Percentiles rank a stretch among this genome's conserved stretches.
These are phyloP conservation scores for Tinospora cordifolia DNA, from an alignment of 164 flowering plant genomes.

Conservation along the genomic window DNA sequence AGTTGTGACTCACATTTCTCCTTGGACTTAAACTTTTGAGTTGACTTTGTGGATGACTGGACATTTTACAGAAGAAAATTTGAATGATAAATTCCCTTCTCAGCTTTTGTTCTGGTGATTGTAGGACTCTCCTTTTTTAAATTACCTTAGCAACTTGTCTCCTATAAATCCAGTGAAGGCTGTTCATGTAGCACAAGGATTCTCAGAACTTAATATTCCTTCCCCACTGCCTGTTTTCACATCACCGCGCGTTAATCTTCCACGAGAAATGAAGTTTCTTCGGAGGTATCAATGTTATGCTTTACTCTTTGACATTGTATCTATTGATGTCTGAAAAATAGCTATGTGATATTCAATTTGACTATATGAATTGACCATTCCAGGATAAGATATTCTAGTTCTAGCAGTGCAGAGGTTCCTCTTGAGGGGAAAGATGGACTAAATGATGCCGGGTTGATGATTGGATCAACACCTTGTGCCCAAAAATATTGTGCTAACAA, in stretches of 20 bases:
- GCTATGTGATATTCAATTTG: not conserved
- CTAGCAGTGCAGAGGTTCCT: slow-evolving; percentile 16
- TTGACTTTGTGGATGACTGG: not conserved
- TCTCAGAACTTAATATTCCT: slow-evolving; percentile 37
- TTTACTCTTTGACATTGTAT: not conserved
- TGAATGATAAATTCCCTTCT: not conserved
- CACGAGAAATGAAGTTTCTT: slow-evolving; percentile 21
- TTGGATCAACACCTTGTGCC: slow-evolving; percentile 10
- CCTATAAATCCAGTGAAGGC: slow-evolving; percentile 36
- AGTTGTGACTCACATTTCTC: too few relatives aligned
- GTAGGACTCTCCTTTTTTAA: slow-evolving; percentile 50
- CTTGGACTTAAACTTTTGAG: not conserved
- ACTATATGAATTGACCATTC: slow-evolving; percentile 1
- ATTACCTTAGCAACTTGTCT: slow-evolving; percentile 39
- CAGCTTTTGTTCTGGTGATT: slow-evolving; percentile 6
- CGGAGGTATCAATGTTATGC: slow-evolving; percentile 23
- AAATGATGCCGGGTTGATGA: not conserved
- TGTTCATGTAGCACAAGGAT: slow-evolving; percentile 26
- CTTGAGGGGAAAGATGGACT: slow-evolving; percentile 10
- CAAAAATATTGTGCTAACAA: slow-evolving; percentile 17
- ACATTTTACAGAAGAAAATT: not conserved
- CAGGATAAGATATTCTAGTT: slow-evolving; percentile 22
- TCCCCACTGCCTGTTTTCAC: slow-evolving; percentile 39
- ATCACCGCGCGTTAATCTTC: slow-evolving; percentile 35
- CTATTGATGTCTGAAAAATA: not conserved